Percentiles rank a stretch among this genome's conserved stretches.
Conservation (phyloP, 1,284 basidiomycete species). For the Sphaerobolus stellatus region DNA sequence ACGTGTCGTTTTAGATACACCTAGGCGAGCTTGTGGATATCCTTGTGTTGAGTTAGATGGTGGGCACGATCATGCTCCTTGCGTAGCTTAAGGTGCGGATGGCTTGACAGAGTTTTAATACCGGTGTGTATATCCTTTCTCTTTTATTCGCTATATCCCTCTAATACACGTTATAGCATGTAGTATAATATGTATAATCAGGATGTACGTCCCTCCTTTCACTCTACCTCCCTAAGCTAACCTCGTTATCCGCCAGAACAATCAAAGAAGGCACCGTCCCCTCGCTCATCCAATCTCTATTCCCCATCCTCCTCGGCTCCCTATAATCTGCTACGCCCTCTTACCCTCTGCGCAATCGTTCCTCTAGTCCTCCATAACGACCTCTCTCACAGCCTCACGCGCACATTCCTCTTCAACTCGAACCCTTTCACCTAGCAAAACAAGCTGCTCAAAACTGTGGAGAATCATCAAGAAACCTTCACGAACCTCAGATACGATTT, state of each 20-base stretch:
- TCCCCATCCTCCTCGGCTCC: conserved; percentile 79
- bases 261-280: conserved; percentile 88
- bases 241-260: too few relatives aligned
- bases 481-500: conserved; percentile 83
- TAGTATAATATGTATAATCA: conserved; percentile 86
- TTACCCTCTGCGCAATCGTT: conserved; percentile 89
- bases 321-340: conserved; percentile 73
- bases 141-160: too few relatives aligned
- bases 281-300: conserved; percentile 69
- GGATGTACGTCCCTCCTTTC: conserved; percentile 78
- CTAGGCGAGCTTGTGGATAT: conserved; percentile 67
- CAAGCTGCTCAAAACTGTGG: conserved; percentile 71
- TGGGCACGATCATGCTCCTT: conserved; percentile 75
- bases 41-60: conserved; percentile 78
- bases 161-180: conserved; percentile 53
- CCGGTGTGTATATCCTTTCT: conserved; percentile 53
- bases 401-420: conserved; percentile 80
- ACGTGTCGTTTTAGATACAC: conserved; percentile 38
- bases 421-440: conserved; percentile 52
- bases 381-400: conserved; percentile 75
- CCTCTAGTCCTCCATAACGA: conserved; percentile 85
- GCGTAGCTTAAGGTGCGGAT: conserved; percentile 92
- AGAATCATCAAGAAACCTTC: conserved; percentile 84
- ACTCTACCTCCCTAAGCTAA: too few relatives aligned
- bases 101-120: conserved; percentile 86